Evolutionary conservation across 2,329 filamentous ascomycete genomes (phyloP).

Genomic region (Aspergillus carbonarius): DNA sequence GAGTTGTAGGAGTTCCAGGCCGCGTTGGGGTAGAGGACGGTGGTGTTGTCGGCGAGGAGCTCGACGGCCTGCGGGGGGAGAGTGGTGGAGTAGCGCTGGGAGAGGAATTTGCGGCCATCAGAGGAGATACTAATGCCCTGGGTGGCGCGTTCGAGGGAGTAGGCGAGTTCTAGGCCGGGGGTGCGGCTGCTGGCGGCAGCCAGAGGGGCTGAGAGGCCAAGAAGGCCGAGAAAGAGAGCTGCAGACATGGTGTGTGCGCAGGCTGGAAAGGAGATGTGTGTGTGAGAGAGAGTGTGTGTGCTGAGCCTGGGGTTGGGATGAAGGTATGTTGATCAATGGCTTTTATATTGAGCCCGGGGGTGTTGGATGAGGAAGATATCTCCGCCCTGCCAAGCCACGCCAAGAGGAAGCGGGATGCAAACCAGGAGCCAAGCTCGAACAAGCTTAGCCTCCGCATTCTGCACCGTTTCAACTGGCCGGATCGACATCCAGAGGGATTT

Average conservation of each 20-base stretch:
- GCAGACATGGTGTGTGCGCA: not conserved
- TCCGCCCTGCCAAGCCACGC: not conserved
- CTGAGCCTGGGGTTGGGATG: not conserved
- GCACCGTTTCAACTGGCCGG: not conserved
- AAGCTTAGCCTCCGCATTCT: not conserved
- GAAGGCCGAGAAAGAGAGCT: not conserved
- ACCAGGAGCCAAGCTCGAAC: not conserved
- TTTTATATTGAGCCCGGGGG: not conserved
- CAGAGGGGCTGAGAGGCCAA: not conserved
- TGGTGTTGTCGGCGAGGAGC: not conserved
- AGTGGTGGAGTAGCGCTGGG: not conserved
- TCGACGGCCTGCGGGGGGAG: not conserved
- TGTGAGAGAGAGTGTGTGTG: no score
- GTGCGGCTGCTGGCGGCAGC: not conserved
- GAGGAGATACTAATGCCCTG: conserved; percentile 1
- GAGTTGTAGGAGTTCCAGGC: conserved; percentile 1
- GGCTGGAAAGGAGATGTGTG: not conserved
- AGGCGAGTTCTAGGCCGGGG: not conserved
- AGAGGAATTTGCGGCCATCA: not conserved
- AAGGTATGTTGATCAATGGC: not conserved
- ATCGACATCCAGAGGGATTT: not conserved
- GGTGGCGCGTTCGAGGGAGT: not conserved
- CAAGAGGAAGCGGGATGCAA: not conserved
- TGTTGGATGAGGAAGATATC: not conserved
- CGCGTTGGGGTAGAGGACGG: not conserved